Evolutionary conservation across 225 moss, liverwort and hornwort species (phyloP).

Genomic region (Marchantia polymorpha): DNA sequence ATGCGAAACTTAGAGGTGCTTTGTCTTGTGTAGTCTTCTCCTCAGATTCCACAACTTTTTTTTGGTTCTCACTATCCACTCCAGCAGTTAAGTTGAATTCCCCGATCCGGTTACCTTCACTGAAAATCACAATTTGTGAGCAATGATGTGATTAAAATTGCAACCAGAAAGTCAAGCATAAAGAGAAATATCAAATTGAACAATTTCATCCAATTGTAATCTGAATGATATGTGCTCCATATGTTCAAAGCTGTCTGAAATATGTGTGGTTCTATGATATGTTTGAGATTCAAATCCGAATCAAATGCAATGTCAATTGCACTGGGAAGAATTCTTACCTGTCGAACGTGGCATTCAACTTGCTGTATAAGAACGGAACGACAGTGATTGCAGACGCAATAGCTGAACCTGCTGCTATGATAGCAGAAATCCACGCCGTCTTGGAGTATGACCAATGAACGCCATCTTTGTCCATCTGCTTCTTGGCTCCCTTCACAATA

Average conservation of each 20-base stretch:
- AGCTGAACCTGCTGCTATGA: not conserved
- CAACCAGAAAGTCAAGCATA: too few relatives aligned
- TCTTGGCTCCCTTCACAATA: constrained; percentile 29
- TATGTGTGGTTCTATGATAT: not conserved
- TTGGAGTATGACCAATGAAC: constrained; percentile 33
- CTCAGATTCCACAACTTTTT: too few relatives aligned
- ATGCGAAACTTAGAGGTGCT: constrained; percentile 4
- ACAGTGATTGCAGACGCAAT: constrained; percentile 17
- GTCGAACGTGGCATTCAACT: constrained; percentile 26
- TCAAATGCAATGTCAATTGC: not conserved
- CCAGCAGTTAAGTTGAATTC: not conserved
- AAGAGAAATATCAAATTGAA: too few relatives aligned
- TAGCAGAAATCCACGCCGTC: constrained; percentile 30
- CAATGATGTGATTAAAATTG: too few relatives aligned
- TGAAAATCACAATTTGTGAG: not conserved
- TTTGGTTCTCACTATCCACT: too few relatives aligned
- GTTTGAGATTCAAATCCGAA: not conserved
- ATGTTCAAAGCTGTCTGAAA: not conserved
- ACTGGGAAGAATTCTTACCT: constrained; percentile 8
- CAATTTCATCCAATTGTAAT: too few relatives aligned
- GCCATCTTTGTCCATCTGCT: constrained; percentile 13
- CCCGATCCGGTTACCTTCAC: not conserved
- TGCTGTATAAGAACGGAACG: constrained; percentile 25
- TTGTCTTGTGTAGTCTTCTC: too few relatives aligned
- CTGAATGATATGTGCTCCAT: not conserved